A percentile compares a stretch with the other conserved stretches of the same genome.
Conservation (phyloP, 768 basidiomycete species). For the Tylopilus sp. region DNA sequence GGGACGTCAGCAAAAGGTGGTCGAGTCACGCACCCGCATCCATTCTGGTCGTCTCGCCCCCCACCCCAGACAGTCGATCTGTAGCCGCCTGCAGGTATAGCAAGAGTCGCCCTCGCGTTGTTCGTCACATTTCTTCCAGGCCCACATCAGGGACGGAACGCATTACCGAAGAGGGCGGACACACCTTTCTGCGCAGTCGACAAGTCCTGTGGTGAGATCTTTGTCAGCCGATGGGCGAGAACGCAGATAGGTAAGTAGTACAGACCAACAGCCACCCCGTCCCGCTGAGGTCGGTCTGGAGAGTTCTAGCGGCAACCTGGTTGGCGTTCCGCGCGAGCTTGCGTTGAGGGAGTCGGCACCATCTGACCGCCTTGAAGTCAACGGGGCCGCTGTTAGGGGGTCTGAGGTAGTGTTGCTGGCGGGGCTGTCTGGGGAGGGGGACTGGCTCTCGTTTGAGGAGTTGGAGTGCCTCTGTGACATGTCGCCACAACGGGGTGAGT, state of each 20-base stretch:
- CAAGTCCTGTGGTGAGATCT: conserved; percentile 58
- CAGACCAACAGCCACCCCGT: conserved; percentile 80
- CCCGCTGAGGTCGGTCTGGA: conserved; percentile 53
- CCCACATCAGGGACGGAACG: conserved; percentile 2
- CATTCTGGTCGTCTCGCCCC: conserved; percentile 82
- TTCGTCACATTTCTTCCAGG: conserved; percentile 80
- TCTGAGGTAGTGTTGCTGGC: conserved; percentile 46
- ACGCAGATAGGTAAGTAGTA: conserved; percentile 12
- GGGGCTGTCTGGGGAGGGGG: conserved; percentile 43
- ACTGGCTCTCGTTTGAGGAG: conserved; percentile 48
- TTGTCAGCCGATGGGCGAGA: conserved; percentile 5
- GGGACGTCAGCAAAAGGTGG: conserved; percentile 4
- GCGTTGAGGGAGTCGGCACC: conserved; percentile 25
- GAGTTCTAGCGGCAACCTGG: conserved; percentile 45
- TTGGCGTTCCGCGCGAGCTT: conserved; percentile 40
- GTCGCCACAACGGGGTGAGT: conserved; percentile 9
- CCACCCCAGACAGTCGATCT: conserved; percentile 83
- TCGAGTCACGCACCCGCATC: conserved; percentile 65
- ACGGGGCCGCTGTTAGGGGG: conserved; percentile 33
- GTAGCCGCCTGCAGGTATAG: conserved; percentile 74
- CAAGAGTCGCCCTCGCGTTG: conserved; percentile 79
- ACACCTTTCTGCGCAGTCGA: conserved; percentile 76
- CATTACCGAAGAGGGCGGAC: background rate
- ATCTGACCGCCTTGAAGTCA: conserved; percentile 36
- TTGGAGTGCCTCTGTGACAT: conserved; percentile 53